phyloP scores from a whole-genome alignment of 2,329 filamentous ascomycete species.

The Cytospora paraplurivora region DNA sequence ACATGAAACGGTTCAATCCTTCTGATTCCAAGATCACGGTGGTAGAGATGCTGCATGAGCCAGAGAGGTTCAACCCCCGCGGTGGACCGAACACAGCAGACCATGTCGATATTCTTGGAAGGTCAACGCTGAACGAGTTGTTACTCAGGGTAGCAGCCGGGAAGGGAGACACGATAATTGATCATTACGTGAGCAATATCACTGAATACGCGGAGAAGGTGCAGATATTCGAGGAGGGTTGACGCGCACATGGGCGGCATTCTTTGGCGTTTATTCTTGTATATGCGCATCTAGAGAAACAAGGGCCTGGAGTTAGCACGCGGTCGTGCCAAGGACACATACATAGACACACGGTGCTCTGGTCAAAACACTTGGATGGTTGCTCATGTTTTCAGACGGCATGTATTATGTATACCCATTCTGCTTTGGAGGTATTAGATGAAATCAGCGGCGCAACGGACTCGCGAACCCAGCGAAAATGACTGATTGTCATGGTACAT shows the following conservation, averaged over 20 bases:
- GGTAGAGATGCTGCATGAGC: slow-evolving; percentile 96
- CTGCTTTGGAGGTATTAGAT: slow-evolving; percentile 12
- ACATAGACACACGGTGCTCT: neutral
- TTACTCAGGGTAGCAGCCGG: slow-evolving; percentile 86
- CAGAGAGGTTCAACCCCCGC: slow-evolving; percentile 85
- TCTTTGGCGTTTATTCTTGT: neutral
- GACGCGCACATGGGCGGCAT: neutral
- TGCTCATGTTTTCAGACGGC: slow-evolving; percentile 7
- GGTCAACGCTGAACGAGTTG: slow-evolving; percentile 86
- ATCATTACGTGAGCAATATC: slow-evolving; percentile 81
- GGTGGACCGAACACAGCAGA: slow-evolving; percentile 75
- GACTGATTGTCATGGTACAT: neutral
- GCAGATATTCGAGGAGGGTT: slow-evolving; percentile 67
- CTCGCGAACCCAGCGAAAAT: neutral
- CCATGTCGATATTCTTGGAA: slow-evolving; percentile 93
- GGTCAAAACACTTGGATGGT: neutral
- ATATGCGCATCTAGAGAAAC: neutral
- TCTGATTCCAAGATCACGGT: slow-evolving; percentile 78
- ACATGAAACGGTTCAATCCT: slow-evolving; percentile 90
- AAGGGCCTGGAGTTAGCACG: neutral
- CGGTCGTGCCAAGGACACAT: neutral
- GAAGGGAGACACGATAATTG: slow-evolving; percentile 74
- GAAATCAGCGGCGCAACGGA: slow-evolving; percentile 4
- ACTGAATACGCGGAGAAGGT: slow-evolving; percentile 79
- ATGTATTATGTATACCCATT: slow-evolving; percentile 22